Percentiles rank a stretch among this genome's conserved stretches.
Evolutionary conservation across 2,329 filamentous ascomycete genomes (phyloP).

Genomic region (Cladorrhinum sp.): DNA sequence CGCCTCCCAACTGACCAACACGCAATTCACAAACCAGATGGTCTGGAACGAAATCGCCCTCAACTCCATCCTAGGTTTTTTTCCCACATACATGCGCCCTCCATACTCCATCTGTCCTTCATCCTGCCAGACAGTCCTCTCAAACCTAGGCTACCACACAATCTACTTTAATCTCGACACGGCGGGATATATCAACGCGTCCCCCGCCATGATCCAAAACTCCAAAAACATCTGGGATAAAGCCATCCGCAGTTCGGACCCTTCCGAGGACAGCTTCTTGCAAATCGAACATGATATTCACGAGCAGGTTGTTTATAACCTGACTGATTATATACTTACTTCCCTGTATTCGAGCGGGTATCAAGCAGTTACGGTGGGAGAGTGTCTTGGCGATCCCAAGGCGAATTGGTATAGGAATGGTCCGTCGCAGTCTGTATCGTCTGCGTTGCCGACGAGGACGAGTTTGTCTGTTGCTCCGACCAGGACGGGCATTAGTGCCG

Average conservation of each 20-base stretch:
- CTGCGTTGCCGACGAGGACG: slow-evolving; percentile 11
- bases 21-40: slow-evolving; percentile 39
- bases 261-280: slow-evolving; percentile 37
- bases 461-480: slow-evolving; percentile 16
- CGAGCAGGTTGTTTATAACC: slow-evolving; percentile 44
- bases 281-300: slow-evolving; percentile 53
- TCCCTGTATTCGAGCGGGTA: slow-evolving; percentile 43
- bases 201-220: slow-evolving; percentile 32
- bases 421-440: slow-evolving; percentile 9
- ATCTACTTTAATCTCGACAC: slow-evolving; percentile 39
- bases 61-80: slow-evolving; percentile 41
- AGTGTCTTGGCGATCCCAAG: slow-evolving; percentile 51
- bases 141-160: slow-evolving; percentile 36
- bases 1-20: slow-evolving; percentile 34
- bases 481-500: slow-evolving; percentile 16
- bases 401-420: slow-evolving; percentile 51
- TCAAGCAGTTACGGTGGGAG: slow-evolving; percentile 50
- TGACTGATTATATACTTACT: slow-evolving; percentile 44
- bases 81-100: slow-evolving; percentile 47
- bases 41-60: slow-evolving; percentile 45
- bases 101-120: slow-evolving; percentile 41
- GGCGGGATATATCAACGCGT: slow-evolving; percentile 35
- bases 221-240: slow-evolving; percentile 35
- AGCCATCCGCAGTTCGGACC: slow-evolving; percentile 26
- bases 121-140: slow-evolving; percentile 31